phyloP scores from a whole-genome alignment of 176 grass and related monocot species.

The Zea mays region Zm-B73-REFERENCE-NAM-5.0 NC_050100.1:26476501-26477000 shows the following conservation, averaged over 20 bases:
- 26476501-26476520: too few relatives aligned
- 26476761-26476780: not conserved
- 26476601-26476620: not conserved
- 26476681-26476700: not conserved
- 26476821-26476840: not conserved
- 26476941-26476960: too few relatives aligned
- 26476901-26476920: too few relatives aligned
- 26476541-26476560: too few relatives aligned
- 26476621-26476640: not conserved
- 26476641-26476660: not conserved
- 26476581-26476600: not conserved
- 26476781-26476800: not conserved
- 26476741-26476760: not conserved
- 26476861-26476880: not conserved
- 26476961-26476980: too few relatives aligned
- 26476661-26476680: not conserved
- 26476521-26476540: too few relatives aligned
- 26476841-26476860: not conserved
- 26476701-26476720: not conserved
- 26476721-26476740: slow-evolving; percentile 7
- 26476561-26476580: too few relatives aligned
- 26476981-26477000: too few relatives aligned
- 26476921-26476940: too few relatives aligned
- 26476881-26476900: not conserved
- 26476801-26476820: not conserved